A percentile compares a stretch with the other conserved stretches of the same genome.
Evolutionary conservation across 2,329 filamentous ascomycete genomes (phyloP).

Genomic region (Ophiostoma fasciatum): DNA sequence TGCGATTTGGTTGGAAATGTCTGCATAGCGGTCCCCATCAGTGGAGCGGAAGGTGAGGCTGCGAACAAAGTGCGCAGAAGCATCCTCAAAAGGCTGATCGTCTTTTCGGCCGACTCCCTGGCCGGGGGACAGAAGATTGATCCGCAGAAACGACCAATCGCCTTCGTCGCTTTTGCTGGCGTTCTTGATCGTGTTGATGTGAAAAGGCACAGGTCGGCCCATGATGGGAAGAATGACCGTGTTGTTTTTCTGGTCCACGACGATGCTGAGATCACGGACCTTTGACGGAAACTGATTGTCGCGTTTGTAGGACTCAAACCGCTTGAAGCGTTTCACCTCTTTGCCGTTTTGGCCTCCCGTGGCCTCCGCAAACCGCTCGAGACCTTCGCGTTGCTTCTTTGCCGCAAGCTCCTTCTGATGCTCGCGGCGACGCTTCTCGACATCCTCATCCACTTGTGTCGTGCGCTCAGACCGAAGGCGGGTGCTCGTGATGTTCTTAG

Average conservation of each 20-base stretch:
- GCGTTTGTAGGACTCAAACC: slow-evolving; percentile 96
- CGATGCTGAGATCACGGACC: slow-evolving; percentile 73
- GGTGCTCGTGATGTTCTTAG: slow-evolving; percentile 90
- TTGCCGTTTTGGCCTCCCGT: slow-evolving; percentile 73
- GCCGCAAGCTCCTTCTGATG: slow-evolving; percentile 80
- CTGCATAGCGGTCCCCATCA: slow-evolving; percentile 74
- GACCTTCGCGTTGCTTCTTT: slow-evolving; percentile 82
- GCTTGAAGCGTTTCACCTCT: slow-evolving; percentile 97
- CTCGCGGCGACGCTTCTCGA: slow-evolving; percentile 71
- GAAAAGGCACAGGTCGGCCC: slow-evolving; percentile 93
- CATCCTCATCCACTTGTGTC: slow-evolving; percentile 78
- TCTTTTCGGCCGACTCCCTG: slow-evolving; percentile 96
- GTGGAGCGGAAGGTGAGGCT: slow-evolving; percentile 91
- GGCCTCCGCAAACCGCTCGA: slow-evolving; percentile 73
- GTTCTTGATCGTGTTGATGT: slow-evolving; percentile 97
- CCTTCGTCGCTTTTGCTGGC: slow-evolving; percentile 95
- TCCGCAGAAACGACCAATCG: slow-evolving; percentile 82
- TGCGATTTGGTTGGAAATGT: slow-evolving; percentile 84
- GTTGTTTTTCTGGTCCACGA: slow-evolving; percentile 79
- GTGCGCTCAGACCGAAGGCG: slow-evolving; percentile 80
- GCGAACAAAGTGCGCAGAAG: slow-evolving; percentile 85
- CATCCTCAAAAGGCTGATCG: slow-evolving; percentile 94
- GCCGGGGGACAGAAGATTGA: slow-evolving; percentile 94
- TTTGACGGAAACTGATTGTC: slow-evolving; percentile 82
- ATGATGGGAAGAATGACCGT: slow-evolving; percentile 93